Conservation (phyloP, 345 rosid species). For the Moringa oleifera region DNA sequence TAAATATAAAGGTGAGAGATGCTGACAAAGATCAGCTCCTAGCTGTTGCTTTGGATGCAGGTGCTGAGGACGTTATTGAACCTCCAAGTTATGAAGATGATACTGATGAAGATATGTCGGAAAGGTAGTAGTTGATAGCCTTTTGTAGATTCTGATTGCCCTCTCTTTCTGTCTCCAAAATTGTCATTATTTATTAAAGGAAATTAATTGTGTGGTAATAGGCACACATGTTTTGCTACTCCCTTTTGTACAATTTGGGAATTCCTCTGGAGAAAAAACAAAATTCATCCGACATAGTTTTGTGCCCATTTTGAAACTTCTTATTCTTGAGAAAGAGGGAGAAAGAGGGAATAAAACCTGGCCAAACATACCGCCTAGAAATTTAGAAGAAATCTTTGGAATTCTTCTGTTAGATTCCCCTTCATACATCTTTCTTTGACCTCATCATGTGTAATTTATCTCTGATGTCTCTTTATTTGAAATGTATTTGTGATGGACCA, state of each 20-base stretch:
- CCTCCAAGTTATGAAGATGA: constrained; percentile 70
- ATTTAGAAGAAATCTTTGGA: background rate
- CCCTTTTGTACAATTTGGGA: too few relatives aligned
- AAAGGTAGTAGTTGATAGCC: constrained; percentile 36
- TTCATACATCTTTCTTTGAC: background rate
- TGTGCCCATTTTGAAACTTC: too few relatives aligned
- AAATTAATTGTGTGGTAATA: too few relatives aligned
- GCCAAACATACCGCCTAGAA: background rate
- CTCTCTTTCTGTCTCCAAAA: background rate
- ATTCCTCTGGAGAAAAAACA: too few relatives aligned
- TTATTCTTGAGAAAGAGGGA: background rate
- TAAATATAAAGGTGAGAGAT: constrained; percentile 63
- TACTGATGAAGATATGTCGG: constrained; percentile 60
- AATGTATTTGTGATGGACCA: too few relatives aligned
- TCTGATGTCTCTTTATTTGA: background rate
- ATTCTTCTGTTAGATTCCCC: background rate
- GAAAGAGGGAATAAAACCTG: background rate
- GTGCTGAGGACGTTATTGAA: constrained; percentile 94
- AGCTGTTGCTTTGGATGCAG: constrained; percentile 72
- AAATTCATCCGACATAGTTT: background rate
- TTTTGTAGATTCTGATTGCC: background rate
- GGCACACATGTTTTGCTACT: too few relatives aligned
- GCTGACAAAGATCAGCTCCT: constrained; percentile 84
- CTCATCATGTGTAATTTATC: background rate
- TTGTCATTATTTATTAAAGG: too few relatives aligned